Evolutionary conservation across 2,329 filamentous ascomycete genomes (phyloP).

Genomic region (Blastomyces gilchristii): DNA sequence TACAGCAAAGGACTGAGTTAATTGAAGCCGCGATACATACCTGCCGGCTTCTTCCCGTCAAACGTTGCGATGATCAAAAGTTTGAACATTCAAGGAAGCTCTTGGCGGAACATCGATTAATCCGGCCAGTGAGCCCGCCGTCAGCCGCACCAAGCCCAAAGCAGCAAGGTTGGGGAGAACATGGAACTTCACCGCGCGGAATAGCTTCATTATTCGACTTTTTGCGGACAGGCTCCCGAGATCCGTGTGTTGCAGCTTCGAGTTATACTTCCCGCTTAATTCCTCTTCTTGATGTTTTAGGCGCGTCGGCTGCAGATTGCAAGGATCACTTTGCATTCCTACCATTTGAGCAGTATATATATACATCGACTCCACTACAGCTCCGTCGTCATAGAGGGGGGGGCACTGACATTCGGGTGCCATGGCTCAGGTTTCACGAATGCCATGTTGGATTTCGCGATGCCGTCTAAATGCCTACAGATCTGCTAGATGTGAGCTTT

Average conservation of each 20-base stretch:
- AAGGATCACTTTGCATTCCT: not conserved
- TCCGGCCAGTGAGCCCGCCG: not conserved
- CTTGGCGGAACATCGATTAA: not conserved
- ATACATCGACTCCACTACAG: not conserved
- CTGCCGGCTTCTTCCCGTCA: too few relatives aligned
- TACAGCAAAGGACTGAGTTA: not conserved
- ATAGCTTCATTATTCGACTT: constrained; percentile 1
- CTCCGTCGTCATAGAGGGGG: not conserved
- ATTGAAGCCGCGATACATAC: not conserved
- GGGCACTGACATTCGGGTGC: not conserved
- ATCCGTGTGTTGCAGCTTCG: not conserved
- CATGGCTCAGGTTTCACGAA: constrained; percentile 1
- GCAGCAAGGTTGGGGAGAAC: constrained; percentile 5
- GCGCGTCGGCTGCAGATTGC: not conserved
- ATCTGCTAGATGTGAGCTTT: constrained; percentile 28
- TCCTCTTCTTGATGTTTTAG: not conserved
- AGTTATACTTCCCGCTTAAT: not conserved
- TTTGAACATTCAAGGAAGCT: not conserved
- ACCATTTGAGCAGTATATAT: not conserved
- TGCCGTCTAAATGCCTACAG: constrained; percentile 25
- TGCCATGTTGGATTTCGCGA: constrained; percentile 11
- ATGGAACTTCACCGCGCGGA: not conserved
- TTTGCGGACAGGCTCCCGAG: not conserved
- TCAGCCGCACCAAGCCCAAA: not conserved
- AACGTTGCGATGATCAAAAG: not conserved